These are phyloP conservation scores for Begonia masoniana DNA, from an alignment of 306 rosid species.

Conservation along the genomic window DNA sequence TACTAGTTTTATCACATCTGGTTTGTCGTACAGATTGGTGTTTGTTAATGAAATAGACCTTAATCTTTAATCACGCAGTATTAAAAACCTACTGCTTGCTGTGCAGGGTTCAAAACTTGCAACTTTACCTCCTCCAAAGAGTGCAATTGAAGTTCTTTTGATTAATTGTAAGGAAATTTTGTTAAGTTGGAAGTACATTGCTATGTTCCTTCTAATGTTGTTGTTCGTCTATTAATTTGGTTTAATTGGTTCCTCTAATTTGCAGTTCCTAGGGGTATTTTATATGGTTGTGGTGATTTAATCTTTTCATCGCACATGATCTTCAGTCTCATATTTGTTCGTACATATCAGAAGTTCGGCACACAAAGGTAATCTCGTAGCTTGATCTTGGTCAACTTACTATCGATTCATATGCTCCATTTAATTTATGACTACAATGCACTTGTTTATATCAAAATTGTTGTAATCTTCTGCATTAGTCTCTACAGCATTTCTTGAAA, in stretches of 20 bases:
- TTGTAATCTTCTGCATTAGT: too few species aligned
- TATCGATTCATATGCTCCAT: too few species aligned
- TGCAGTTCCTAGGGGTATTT: slow-evolving; percentile 83
- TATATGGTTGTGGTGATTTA: slow-evolving; percentile 96
- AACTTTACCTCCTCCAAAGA: slow-evolving; percentile 66
- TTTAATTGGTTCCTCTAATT: slow-evolving; percentile 6
- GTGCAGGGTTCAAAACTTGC: slow-evolving; percentile 87
- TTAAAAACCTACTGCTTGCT: background rate
- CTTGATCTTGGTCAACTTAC: background rate
- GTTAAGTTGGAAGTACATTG: background rate
- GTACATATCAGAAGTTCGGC: slow-evolving; percentile 84
- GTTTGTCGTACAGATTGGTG: background rate
- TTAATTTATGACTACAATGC: too few species aligned
- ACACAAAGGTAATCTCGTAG: slow-evolving; percentile 38
- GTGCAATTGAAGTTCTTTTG: slow-evolving; percentile 53
- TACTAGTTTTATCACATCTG: background rate
- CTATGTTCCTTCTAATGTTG: slow-evolving; percentile 2
- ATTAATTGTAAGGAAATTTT: slow-evolving; percentile 48
- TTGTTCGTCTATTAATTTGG: slow-evolving; percentile 2
- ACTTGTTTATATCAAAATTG: too few species aligned
- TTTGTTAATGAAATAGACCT: slow-evolving; percentile 3
- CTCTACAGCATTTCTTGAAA: too few species aligned
- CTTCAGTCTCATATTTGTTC: slow-evolving; percentile 76
- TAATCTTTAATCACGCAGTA: background rate
- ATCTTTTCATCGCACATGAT: slow-evolving; percentile 98